phyloP scores from a whole-genome alignment of 208 protist species.

The Novymonas esmeraldas region DNA sequence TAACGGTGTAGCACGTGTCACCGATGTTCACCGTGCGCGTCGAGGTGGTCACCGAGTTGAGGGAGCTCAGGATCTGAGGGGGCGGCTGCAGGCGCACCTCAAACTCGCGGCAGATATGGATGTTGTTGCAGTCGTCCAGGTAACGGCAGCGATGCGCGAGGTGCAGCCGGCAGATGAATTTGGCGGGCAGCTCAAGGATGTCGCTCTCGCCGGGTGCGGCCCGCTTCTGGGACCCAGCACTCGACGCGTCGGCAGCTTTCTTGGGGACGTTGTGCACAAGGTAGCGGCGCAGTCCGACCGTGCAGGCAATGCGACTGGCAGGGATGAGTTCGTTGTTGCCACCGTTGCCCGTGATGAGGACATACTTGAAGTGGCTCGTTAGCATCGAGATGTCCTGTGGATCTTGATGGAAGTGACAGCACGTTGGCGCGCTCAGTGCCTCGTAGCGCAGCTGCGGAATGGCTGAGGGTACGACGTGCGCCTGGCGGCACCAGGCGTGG shows the following conservation, averaged over 20 bases:
- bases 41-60: slow-evolving; percentile 48
- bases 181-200: slow-evolving; percentile 74
- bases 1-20: slow-evolving; percentile 77
- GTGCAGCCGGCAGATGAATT: slow-evolving; percentile 89
- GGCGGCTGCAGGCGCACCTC: slow-evolving; percentile 78
- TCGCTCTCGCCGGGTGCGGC: slow-evolving; percentile 29
- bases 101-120: slow-evolving; percentile 90
- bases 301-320: slow-evolving; percentile 74
- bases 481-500: slow-evolving; percentile 89
- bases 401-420: slow-evolving; percentile 81
- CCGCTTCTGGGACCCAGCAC: slow-evolving; percentile 15
- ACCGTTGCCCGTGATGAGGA: slow-evolving; percentile 71
- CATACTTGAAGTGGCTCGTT: slow-evolving; percentile 63
- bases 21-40: slow-evolving; percentile 72
- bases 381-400: slow-evolving; percentile 78
- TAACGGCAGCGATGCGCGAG: slow-evolving; percentile 89
- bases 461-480: slow-evolving; percentile 70
- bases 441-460: slow-evolving; percentile 85
- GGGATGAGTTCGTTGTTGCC: slow-evolving; percentile 74
- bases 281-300: slow-evolving; percentile 82
- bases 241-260: slow-evolving; percentile 19
- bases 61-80: slow-evolving; percentile 56
- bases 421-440: slow-evolving; percentile 84
- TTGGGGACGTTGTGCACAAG: slow-evolving; percentile 70
- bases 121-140: slow-evolving; percentile 92